Base-by-base conservation (phyloP, 2,329 filamentous ascomycete species). In the Mollisia scopiformis region DNA sequence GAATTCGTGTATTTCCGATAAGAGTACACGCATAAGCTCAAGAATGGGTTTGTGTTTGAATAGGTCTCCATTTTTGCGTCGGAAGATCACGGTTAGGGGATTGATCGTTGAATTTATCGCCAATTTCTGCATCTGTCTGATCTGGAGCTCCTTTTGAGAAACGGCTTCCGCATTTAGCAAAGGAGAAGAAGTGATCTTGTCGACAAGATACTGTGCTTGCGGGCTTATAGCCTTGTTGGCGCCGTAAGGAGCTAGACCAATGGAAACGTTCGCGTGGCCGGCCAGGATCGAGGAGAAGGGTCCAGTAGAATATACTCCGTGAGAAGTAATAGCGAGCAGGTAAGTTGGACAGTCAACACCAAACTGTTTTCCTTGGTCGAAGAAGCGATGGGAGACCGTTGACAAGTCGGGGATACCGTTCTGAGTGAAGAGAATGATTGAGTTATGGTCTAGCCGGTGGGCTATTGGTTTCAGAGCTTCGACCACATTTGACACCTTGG, bases 341-440 rank as follows among this genome's bases (percentile, higher is more conserved):
- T 93, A 96, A 62, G 84, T 85, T 2, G 93, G 93, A 21, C 87
- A 79, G 0, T 70, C 0, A 80, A 77, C 61, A 88, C 78, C 0
- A 85, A 82, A 69, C 89, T 91, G 49, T 90, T 72, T 10, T 80
- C 70, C 61, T 85, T 85, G 7, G 58, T 66, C n/a, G n/a, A n/a
- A n/a, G n/a, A n/a, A n/a, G n/a, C n/a, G n/a, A n/a, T n/a, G n/a
- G n/a, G n/a, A n/a, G n/a, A n/a, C n/a, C n/a, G n/a, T n/a, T n/a
- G n/a, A n/a, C n/a, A n/a, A n/a, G n/a, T n/a, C n/a, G n/a, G n/a
- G n/a, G n/a, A n/a, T n/a, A 50, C 94, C 94, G 69, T 97, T 97
- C 69, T 97, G 93, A 25, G 92, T 78, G 69, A 97, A 91, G 13
- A 89, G 81, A n/a, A 97, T 85, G 0, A 91, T 90, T n/a, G 88